Evolutionary conservation across 805 yeast genomes (phyloP), one percentile per base, ranked within the genome.

Genomic region (Saccharomycopsis schoenii): DNA sequence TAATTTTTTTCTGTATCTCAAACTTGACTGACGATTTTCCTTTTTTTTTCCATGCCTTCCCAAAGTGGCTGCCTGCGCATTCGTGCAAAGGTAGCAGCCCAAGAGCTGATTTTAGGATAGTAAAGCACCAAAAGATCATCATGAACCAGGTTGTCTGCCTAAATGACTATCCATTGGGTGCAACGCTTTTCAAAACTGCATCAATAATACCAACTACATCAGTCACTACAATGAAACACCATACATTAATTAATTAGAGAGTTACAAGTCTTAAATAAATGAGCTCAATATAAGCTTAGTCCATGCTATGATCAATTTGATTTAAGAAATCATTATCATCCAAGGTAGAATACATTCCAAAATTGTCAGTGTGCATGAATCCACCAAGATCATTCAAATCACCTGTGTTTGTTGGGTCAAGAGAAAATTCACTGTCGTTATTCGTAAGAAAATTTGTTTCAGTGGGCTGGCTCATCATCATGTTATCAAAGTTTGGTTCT

Each of bases 261-360:
- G 6, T n/a, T 43, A 43, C 3, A 43, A 21, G n/a, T 17, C 11
- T 8, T 17, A 3, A 43, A 43, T 8, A 43, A n/a, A 3, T 17
- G 4, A 17, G 11, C 3, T 8, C 3, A 8, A 43, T 3, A 17
- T 43, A 15, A 15, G 51, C 41, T 37, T 9, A 37, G 39, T 70
- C 74, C 71, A 73, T 70, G 47, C 67, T 71, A 51, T 71, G 73
- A 57, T 70, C 74, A 58, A 73, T 70, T 56, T 70, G 73, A 56
- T 71, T 70, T 60, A 74, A 62, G 58, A 74, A 74, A 57, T 73
- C 76, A 40, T 70, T 71, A 42, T 71, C 75, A 54, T 69, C 74
- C 25, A 71, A 60, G 1, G 69, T 62, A 8, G 70, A 64, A 19
- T 66, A 67, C 29, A 71, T 60, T 1, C 69, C 73, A 57, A 74